Evolutionary conservation across 352 stramenopile species (phyloP), one percentile per base, ranked within the genome.

Genomic region (Pythium phragmiticola): DNA sequence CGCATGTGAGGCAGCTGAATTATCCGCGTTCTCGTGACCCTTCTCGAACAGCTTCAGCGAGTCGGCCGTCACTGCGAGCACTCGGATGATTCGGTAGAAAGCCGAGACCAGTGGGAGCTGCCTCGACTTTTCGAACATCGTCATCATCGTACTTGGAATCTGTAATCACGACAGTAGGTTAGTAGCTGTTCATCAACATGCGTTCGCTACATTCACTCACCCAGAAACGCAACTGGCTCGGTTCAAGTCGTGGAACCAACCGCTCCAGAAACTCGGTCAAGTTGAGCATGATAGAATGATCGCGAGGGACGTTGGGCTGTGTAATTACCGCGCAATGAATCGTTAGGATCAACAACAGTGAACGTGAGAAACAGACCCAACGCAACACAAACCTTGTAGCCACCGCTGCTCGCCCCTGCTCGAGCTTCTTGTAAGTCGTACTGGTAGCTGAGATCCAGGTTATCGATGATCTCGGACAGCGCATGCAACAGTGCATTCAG

Each of bases 241-340:
- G 62, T 9, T 69, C 53, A 0, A 87, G 26, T 43, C 73, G 76
- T 17, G 72, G 70, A 4, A 89, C 19, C 4, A 88, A 53, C 49
- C 82, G 68, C 46, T 90, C 81, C 30, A 88, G 49, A 64, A 92
- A 90, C 59, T 92, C 84, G 7, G 83, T 88, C 37, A 90, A 55
- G 58, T 92, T 94, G 13, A 92, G 69, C 74, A 92, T 80, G 42
- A 92, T 92, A 0, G 80, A 87, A 63, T 94, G 86, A 57, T 94
- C 86, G 34, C 83, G 79, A 41, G 80, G 69, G 3, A 92, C 69
- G 23, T 60, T 73, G 13, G 83, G 86, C 86, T 94, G 11, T 26
- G 14, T 4, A 39, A n/a, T 45, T 42, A 30, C 26, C 26, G 26
- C 26, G 26, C 9, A 49, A 63, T 45, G 0, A n/a, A 16, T 2